phyloP scores from a whole-genome alignment of 139 green algal genomes.

The Haematococcus sp. region DNA sequence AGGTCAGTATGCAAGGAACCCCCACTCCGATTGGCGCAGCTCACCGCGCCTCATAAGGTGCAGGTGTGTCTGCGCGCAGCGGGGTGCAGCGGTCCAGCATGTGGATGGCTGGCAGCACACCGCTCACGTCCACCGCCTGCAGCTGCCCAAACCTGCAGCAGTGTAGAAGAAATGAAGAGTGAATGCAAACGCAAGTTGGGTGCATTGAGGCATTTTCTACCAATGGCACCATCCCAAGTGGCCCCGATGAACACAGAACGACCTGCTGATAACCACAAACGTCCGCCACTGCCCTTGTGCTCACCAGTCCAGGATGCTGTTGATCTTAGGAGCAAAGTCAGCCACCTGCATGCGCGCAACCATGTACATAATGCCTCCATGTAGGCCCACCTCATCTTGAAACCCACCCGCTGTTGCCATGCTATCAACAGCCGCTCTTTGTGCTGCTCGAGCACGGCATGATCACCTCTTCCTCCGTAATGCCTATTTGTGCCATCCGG shows the following conservation, averaged over 20 bases:
- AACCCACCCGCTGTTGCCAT: too few species aligned
- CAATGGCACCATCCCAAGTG: too few species aligned
- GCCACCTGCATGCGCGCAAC: constrained; percentile 43
- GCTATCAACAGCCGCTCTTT: too few species aligned
- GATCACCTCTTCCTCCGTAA: constrained; percentile 63
- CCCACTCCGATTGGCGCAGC: too few species aligned
- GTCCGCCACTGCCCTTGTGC: too few species aligned
- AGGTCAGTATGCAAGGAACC: too few species aligned
- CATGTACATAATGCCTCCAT: neutral
- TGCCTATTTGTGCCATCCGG: constrained; percentile 54
- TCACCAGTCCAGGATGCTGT: constrained; percentile 70
- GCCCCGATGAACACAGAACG: too few species aligned
- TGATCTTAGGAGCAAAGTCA: constrained; percentile 69
- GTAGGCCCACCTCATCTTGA: neutral
- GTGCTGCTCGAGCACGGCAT: too few species aligned
- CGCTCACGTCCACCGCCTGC: constrained; percentile 60
- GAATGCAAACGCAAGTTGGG: neutral
- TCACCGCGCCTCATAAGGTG: constrained; percentile 16
- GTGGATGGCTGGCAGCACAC: constrained; percentile 58
- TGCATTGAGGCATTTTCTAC: too few species aligned
- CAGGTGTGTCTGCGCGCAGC: constrained; percentile 51
- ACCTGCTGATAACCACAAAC: too few species aligned
- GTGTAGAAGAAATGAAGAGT: too few species aligned
- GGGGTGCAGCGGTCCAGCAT: constrained; percentile 35
- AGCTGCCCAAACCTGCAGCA: constrained; percentile 71